phyloP scores from a whole-genome alignment of 176 grass and related monocot genomes.

The Tuctoria greenei region DNA sequence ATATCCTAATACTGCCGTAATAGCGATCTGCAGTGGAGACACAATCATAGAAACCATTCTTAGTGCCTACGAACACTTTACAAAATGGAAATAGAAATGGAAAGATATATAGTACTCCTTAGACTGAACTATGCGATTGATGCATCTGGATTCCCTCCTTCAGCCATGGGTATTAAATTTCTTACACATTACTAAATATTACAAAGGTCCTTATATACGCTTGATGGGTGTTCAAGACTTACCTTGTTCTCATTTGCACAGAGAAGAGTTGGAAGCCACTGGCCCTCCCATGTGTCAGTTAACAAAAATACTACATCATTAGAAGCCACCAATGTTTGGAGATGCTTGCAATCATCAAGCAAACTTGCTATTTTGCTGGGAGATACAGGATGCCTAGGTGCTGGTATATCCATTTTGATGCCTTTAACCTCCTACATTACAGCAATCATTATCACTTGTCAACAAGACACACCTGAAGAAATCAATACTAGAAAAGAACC shows the following conservation, averaged over 20 bases:
- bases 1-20: conserved; percentile 70
- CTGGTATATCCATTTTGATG: conserved; percentile 73
- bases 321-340: conserved; percentile 65
- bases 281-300: conserved; percentile 84
- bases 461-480: neutral
- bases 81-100: conserved; percentile 2
- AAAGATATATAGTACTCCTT: conserved; percentile 15
- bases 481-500: neutral
- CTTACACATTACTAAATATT: conserved; percentile 4
- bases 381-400: conserved; percentile 61
- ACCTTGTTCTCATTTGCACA: conserved; percentile 89
- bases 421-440: conserved; percentile 73
- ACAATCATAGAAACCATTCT: neutral
- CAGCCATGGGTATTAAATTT: neutral
- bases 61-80: conserved; percentile 30
- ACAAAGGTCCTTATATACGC: neutral
- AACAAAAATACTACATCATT: conserved; percentile 85
- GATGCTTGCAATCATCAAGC: conserved; percentile 65
- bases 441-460: conserved; percentile 26
- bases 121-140: conserved; percentile 1
- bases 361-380: conserved; percentile 47
- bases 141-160: conserved; percentile 12
- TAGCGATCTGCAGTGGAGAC: conserved; percentile 58
- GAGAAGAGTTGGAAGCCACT: conserved; percentile 86
- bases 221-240: conserved; percentile 25